Evolutionary conservation across 2,329 filamentous ascomycete species (phyloP).

Genomic region (Graphilbum ipis-grandicollis): DNA sequence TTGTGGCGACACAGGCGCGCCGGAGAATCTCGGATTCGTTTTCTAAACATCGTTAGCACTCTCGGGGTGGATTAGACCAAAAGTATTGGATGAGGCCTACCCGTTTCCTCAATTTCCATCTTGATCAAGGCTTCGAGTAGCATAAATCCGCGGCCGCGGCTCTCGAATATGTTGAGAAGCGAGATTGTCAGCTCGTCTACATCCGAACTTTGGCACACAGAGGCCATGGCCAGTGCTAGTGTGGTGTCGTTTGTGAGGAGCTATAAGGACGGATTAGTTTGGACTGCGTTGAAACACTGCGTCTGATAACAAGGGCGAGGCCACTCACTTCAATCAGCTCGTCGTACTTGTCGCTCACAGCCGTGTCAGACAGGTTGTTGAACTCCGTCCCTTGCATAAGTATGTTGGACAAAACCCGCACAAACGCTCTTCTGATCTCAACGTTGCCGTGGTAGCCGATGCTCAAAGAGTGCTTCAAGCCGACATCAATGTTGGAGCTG

Average conservation of each 20-base stretch:
- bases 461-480: slow-evolving; percentile 50
- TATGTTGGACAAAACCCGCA: slow-evolving; percentile 54
- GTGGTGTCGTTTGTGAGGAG: slow-evolving; percentile 45
- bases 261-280: too few species aligned
- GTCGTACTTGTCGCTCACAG: slow-evolving; percentile 52
- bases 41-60: slow-evolving; percentile 21
- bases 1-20: slow-evolving; percentile 54
- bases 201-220: slow-evolving; percentile 48
- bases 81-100: too few species aligned
- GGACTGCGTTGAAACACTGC: too few species aligned
- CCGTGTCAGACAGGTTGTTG: slow-evolving; percentile 48
- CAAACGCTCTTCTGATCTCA: slow-evolving; percentile 52
- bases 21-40: slow-evolving; percentile 51
- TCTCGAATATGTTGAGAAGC: slow-evolving; percentile 52
- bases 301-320: too few species aligned
- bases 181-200: slow-evolving; percentile 53
- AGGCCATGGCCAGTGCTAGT: slow-evolving; percentile 44
- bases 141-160: slow-evolving; percentile 43
- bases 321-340: slow-evolving; percentile 37
- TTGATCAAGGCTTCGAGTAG: slow-evolving; percentile 50
- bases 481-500: slow-evolving; percentile 55
- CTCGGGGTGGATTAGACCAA: too few species aligned
- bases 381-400: slow-evolving; percentile 56
- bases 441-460: slow-evolving; percentile 56
- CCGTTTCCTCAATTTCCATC: slow-evolving; percentile 50